Evolutionary conservation across 345 rosid genomes (phyloP), one percentile per base, ranked within the genome.

Genomic region (Mercurialis annua): DNA sequence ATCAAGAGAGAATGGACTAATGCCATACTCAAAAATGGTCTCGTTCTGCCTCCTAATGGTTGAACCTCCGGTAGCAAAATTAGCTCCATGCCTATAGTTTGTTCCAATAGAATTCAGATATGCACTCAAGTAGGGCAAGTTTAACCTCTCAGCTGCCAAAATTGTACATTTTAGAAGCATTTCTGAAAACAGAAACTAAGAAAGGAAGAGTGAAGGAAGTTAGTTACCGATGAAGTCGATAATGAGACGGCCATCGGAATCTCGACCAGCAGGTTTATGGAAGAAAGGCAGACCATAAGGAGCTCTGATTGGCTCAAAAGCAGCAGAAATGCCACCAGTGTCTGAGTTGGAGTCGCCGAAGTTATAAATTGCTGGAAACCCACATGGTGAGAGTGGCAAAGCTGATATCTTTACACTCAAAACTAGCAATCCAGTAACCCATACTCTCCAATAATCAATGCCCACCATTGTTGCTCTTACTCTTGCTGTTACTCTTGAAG

Each of bases 1-100:
- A 76, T 83, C 97, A 14, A 90, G 90, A 64, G 82, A 74, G 68
- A 93, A 93, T 4, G 98, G 96, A 76, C 97, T 93, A 14, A 93
- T 89, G 6, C 98, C 94, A 58, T 87, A 85, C 73, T 90, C 81
- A 55, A 36, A 93, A n/a, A 93, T 90, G 14, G 92, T 90, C 73
- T 89, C 97, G 66, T 93, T 93, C 53, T 71, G 97, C 73, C 84
- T 85, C 73, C 87, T 79, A 27, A 93, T 87, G 46, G 98, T 93
- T 44, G 97, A 90, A 26, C 98, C 98, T 44, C 98, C 97, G 0
- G 96, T 87, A 0, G 98, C 97, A 71, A 93, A 87, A 74, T 90
- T 93, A 1, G 96, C 98, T 7, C 97, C 98, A 58, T 86, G 92
- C 78, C 92, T 77, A 80, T 83, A 93, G 65, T 81, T 82, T 56